Conservation (phyloP, 2,329 filamentous ascomycete genomes). For the Trichoderma polysporum region DNA sequence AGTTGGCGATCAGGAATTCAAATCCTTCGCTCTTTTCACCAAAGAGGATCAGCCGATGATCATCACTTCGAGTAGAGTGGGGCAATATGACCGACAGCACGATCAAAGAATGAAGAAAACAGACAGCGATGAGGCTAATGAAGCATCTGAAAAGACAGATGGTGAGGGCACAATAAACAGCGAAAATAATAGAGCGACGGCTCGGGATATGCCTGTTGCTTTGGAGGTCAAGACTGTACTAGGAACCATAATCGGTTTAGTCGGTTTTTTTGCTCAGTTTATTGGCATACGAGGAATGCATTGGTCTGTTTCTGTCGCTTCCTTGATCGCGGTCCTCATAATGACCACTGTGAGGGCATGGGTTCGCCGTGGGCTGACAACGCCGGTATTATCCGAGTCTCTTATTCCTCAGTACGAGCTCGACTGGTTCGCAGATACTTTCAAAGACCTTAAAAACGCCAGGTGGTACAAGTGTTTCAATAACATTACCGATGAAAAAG, state of each 20-base stretch:
- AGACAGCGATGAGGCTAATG: too few species aligned
- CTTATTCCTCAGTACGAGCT: constrained; percentile 1
- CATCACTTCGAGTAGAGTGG: not conserved
- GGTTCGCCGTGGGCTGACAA: not conserved
- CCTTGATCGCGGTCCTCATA: not conserved
- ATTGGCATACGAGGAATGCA: constrained; percentile 23
- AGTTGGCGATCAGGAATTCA: constrained; percentile 6
- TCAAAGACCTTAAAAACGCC: not conserved
- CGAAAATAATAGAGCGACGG: too few species aligned
- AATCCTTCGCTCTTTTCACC: not conserved
- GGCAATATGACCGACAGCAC: not conserved
- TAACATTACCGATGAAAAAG: not conserved
- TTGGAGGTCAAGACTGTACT: not conserved
- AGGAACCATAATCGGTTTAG: constrained; percentile 24
- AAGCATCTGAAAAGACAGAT: too few species aligned
- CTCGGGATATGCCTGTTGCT: too few species aligned
- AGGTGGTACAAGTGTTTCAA: not conserved
- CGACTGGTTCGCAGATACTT: not conserved
- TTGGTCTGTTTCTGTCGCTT: not conserved
- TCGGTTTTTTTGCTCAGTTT: constrained; percentile 33
- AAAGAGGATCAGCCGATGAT: not conserved
- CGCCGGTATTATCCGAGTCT: not conserved
- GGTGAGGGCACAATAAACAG: too few species aligned
- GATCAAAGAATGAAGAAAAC: not conserved
- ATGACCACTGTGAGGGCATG: not conserved